Base-by-base conservation (phyloP, 495 filamentous ascomycete genomes). In the Neurospora sp. region DNA sequence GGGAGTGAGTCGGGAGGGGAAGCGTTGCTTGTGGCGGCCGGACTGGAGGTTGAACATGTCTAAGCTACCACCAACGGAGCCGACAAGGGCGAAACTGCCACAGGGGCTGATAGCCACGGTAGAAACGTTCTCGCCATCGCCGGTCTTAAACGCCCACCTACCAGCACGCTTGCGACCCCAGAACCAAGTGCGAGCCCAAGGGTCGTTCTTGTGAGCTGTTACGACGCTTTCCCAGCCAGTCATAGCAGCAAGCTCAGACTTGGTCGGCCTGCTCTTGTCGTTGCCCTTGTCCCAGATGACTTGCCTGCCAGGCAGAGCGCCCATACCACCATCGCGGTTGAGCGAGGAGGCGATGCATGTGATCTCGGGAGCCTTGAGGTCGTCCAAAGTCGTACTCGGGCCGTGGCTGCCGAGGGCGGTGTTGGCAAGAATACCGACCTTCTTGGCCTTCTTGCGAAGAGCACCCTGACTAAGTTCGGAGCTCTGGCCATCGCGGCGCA, bases 11-110 rank as follows among this genome's bases (percentile, higher is more conserved):
- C 88, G 86, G 12, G 92, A 86, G 37, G 96, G 96, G 80, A 95
- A 98, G 37, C 90, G 88, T 74, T 93, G 93, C 61, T 95, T 89
- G 78, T 95, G 92, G 14, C 89, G 81, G 45, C 96, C 96, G 35
- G 94, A 98, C 79, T 99, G 96, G 74, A 99, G 85, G 80, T 99
- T 99, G 86, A 91, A 98, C 90, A 97, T 92, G 77, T 95, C 92
- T 72, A 99, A 89, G 45, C 87, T 87, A 44, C 96, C 96, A 37
- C 87, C 89, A 38, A 87, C 88, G 18, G 94, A 97, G 5, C 96
- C 96, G 20, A 99, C 82, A n/a, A 98, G 80, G 38, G 93, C 93
- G 82, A 99, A 99, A 3, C 91, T 97, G 72, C 96, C 96, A 81
- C 96, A 98, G 10, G 91, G 87, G 41, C 92, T 96, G 72, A 98